Evolutionary conservation across 371 early-diverging fungal genomes (phyloP).

Genomic region (Umbelopsis sp.): DNA sequence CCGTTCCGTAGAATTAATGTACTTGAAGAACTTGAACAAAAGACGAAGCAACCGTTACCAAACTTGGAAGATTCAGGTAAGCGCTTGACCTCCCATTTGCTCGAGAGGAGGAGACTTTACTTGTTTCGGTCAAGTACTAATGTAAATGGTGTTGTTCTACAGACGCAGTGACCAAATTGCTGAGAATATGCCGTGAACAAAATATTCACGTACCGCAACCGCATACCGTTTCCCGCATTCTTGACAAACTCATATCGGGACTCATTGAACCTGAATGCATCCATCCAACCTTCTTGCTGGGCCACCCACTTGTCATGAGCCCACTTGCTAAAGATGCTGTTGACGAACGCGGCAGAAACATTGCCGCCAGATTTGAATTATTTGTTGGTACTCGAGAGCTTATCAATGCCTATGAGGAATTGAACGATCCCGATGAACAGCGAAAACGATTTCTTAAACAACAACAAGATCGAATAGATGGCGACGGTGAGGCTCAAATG

Average conservation of each 20-base stretch:
- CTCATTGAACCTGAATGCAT: conserved; percentile 91
- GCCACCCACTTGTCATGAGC: conserved; percentile 92
- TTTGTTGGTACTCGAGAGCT: conserved; percentile 93
- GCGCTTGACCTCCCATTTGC: neutral
- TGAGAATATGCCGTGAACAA: conserved; percentile 55
- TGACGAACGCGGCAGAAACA: conserved; percentile 41
- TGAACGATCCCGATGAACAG: conserved; percentile 98
- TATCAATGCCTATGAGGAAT: conserved; percentile 99
- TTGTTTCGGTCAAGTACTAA: neutral
- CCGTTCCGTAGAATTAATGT: conserved; percentile 89
- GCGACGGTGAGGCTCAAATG: conserved; percentile 86
- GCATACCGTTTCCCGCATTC: conserved; percentile 77
- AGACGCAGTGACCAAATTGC: conserved; percentile 47
- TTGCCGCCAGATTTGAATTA: conserved; percentile 91
- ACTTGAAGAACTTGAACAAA: conserved; percentile 63
- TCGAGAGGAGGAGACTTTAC: conserved; percentile 28
- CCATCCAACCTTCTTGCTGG: conserved; percentile 93
- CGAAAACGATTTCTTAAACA: conserved; percentile 82
- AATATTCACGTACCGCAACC: conserved; percentile 66
- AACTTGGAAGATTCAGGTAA: conserved; percentile 50
- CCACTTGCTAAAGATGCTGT: conserved; percentile 88
- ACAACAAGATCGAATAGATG: conserved; percentile 64
- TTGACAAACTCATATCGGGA: conserved; percentile 91
- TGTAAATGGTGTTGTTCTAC: neutral
- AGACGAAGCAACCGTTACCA: conserved; percentile 53